Evolutionary conservation across 108 stramenopile genomes (phyloP).

Genomic region (Aurantiochytrium sp.): DNA sequence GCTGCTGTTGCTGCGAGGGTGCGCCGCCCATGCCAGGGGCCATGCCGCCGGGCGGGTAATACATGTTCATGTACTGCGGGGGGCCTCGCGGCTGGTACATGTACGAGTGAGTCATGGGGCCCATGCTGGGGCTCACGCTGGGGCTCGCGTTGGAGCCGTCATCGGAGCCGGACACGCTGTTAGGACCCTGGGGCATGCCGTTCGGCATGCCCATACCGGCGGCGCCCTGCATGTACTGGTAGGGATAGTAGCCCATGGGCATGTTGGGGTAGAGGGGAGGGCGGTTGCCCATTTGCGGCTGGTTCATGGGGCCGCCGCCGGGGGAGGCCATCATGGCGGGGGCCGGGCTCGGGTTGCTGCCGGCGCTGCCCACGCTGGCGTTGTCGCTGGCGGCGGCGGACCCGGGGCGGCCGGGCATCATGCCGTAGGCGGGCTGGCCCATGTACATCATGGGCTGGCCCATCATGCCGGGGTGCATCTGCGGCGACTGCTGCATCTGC

Average conservation of each 20-base stretch:
- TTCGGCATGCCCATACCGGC: not conserved
- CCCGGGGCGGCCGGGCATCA: not conserved
- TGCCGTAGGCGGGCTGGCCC: not conserved
- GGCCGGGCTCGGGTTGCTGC: not conserved
- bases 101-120: not conserved
- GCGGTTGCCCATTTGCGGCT: not conserved
- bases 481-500: conserved; percentile 20
- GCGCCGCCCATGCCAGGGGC: not conserved
- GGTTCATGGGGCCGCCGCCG: not conserved
- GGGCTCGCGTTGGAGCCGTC: not conserved
- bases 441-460: not conserved
- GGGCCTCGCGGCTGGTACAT: not conserved
- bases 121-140: conserved; percentile 17
- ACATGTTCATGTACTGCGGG: not conserved
- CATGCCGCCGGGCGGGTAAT: not conserved
- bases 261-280: not conserved
- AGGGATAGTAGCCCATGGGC: not conserved
- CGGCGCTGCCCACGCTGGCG: not conserved
- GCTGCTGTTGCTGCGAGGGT: not conserved
- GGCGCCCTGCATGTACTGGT: not conserved
- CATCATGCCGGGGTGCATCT: not conserved
- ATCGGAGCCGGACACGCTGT: not conserved
- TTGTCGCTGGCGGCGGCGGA: not conserved
- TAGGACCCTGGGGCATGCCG: not conserved
- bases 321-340: not conserved